Base-by-base conservation (phyloP, 2,329 filamentous ascomycete genomes). In the Fusarium palustre region DNA sequence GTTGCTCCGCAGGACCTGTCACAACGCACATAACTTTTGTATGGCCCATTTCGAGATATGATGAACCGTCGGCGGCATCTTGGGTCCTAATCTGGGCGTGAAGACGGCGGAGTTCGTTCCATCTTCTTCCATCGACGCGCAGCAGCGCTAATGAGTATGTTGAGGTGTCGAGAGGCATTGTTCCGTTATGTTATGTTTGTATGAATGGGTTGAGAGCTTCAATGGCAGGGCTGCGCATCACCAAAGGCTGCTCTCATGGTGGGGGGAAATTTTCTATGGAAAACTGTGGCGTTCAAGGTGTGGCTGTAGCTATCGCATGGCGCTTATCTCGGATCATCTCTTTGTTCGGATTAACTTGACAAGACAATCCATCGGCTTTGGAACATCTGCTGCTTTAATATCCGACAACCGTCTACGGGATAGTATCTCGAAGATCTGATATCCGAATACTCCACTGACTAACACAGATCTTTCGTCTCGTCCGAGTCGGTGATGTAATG, bases 131-230 rank as follows among this genome's bases (percentile, higher is more conserved):
- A 77, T 92, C 95, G 70, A 93, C 90, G 76, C 92, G 91, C 67
- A 94, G 86, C 55, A 96, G 91, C 66, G 93, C 94, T 66, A 97
- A 88, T 50, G 90, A 89, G 85, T 97, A 98, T 53, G 92, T 94
- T 15, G 93, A 95, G 10, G 94, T 97, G 81, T 97, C 95, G 79
- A 98, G 92, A 61, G 95, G 94, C 95, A 97, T 97, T 97, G 72
- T 28, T 68, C 57, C 8, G 45, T 43, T 28, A 53, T 49, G 28
- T 39, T 52, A 11, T 33, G 52, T 28, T 30, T 48, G 41, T 28
- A 43, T 25, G 41, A 10, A 43, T 28, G 24, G 18, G 22, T 55
- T 22, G 24, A 59, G 24, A 59, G 46, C 47, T 66, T 46, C 28
- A n/a, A 45, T 25, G 45, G 41, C 38, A 53, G 10, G 41, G 58